Evolutionary conservation across 768 basidiomycete genomes (phyloP).

Genomic region (Agrocybe pediades): DNA sequence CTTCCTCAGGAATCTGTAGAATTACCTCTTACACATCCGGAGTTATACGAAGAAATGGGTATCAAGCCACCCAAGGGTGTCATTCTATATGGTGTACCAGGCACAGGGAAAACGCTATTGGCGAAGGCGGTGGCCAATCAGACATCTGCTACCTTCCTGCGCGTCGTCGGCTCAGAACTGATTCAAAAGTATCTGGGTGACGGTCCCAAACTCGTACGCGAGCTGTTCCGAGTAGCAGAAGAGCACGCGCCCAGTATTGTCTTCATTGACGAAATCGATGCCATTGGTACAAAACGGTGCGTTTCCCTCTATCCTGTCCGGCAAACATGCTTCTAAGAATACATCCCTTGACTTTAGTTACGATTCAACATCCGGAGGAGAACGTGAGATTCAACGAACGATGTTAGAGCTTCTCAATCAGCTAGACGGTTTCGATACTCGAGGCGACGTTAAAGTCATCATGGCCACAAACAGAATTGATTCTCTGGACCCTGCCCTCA

Average conservation of each 20-base stretch:
- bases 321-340: not conserved
- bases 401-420: conserved; percentile 99
- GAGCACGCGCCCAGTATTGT: conserved; percentile 99
- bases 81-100: conserved; percentile 97
- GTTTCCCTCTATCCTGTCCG: conserved; percentile 18
- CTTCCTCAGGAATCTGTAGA: conserved; percentile 97
- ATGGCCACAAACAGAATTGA: conserved; percentile 99
- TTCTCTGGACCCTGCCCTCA: conserved; percentile 94
- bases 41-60: conserved; percentile 99
- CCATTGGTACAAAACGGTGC: conserved; percentile 95
- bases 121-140: conserved; percentile 98
- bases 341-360: conserved; percentile 55
- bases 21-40: conserved; percentile 95
- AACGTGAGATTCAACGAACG: conserved; percentile 98
- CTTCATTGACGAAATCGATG: conserved; percentile 99
- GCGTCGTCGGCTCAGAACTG: conserved; percentile 95
- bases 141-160: conserved; percentile 96
- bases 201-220: conserved; percentile 96
- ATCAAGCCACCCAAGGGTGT: conserved; percentile 99
- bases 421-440: conserved; percentile 98
- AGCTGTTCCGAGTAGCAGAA: conserved; percentile 95
- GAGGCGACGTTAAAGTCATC: conserved; percentile 99
- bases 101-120: conserved; percentile 96
- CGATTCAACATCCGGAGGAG: conserved; percentile 97
- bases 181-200: conserved; percentile 99